phyloP scores from a whole-genome alignment of 306 rosid genomes.

The Pterocarpus santalinus region DNA sequence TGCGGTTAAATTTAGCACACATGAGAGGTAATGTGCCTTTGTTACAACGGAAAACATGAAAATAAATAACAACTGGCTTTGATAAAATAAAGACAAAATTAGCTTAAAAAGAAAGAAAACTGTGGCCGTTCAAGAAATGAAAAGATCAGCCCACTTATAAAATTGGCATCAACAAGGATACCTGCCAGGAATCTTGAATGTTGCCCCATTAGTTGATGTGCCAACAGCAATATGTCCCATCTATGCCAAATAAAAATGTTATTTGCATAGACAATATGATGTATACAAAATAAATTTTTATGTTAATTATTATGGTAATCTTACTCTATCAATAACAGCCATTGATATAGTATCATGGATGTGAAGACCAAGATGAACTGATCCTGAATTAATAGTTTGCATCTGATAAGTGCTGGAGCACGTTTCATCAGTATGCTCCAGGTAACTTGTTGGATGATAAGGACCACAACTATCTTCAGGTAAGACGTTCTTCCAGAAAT shows the following conservation, averaged over 20 bases:
- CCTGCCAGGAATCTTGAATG: constrained; percentile 98
- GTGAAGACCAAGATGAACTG: constrained; percentile 62
- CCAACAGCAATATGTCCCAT: constrained; percentile 88
- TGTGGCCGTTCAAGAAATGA: constrained; percentile 8
- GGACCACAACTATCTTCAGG: constrained; percentile 80
- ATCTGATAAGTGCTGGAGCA: constrained; percentile 51
- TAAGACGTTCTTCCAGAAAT: constrained; percentile 79
- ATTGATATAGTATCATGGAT: constrained; percentile 96
- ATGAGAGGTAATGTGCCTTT: neutral
- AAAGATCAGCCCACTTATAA: constrained; percentile 28
- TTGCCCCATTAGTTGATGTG: constrained; percentile 96
- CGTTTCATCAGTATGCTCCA: constrained; percentile 43
- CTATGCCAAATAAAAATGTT: constrained; percentile 57
- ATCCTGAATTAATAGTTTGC: constrained; percentile 49
- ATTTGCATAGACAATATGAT: constrained; percentile 18
- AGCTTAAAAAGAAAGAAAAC: neutral
- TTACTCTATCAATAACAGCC: constrained; percentile 89
- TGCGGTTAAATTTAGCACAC: neutral
- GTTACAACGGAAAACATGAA: neutral
- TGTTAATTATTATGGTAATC: constrained; percentile 22
- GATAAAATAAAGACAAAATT: neutral
- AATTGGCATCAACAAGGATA: constrained; percentile 44
- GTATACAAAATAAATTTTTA: neutral
- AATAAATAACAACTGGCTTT: constrained; percentile 11
- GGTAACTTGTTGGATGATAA: constrained; percentile 58